These are phyloP conservation scores for Phytophthora foliorum DNA, from an alignment of 352 stramenopile species.

Conservation along the genomic window DNA sequence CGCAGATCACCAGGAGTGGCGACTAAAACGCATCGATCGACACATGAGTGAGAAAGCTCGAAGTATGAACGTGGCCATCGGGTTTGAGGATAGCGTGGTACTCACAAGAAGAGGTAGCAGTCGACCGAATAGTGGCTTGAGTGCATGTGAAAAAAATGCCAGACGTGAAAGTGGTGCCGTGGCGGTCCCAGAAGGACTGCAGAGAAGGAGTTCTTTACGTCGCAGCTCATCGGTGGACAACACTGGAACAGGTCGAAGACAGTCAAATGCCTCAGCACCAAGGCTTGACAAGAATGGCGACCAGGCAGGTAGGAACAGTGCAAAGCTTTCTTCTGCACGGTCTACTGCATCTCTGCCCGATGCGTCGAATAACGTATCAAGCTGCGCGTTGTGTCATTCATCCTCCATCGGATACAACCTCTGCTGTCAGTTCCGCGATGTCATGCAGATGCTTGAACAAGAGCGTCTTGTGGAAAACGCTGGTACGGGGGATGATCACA, in stretches of 20 bases:
- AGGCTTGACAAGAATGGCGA: conserved; percentile 1
- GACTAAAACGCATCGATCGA: conserved; percentile 48
- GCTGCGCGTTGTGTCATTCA: conserved; percentile 62
- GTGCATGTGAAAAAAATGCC: neutral
- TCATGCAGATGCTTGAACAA: conserved; percentile 55
- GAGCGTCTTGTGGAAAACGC: conserved; percentile 33
- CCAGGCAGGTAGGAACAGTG: neutral
- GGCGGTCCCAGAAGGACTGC: neutral
- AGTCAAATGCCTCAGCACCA: neutral
- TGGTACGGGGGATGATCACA: neutral
- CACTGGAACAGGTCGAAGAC: conserved; percentile 2
- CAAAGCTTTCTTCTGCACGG: neutral
- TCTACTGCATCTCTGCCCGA: neutral
- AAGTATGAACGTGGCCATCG: conserved; percentile 45
- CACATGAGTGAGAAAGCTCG: conserved; percentile 59
- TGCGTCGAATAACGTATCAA: neutral
- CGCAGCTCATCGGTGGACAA: conserved; percentile 16
- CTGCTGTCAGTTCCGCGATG: conserved; percentile 65
- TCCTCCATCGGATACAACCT: conserved; percentile 72
- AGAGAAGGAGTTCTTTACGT: conserved; percentile 1
- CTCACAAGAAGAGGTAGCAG: conserved; percentile 14
- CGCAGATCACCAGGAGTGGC: conserved; percentile 46
- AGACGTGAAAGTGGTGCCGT: neutral
- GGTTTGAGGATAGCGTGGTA: neutral
- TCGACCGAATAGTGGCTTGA: conserved; percentile 15